A percentile compares a stretch with the other conserved stretches of the same genome.
Evolutionary conservation across 108 stramenopile species (phyloP).

Genomic region (Cyclotella kingstonii): DNA sequence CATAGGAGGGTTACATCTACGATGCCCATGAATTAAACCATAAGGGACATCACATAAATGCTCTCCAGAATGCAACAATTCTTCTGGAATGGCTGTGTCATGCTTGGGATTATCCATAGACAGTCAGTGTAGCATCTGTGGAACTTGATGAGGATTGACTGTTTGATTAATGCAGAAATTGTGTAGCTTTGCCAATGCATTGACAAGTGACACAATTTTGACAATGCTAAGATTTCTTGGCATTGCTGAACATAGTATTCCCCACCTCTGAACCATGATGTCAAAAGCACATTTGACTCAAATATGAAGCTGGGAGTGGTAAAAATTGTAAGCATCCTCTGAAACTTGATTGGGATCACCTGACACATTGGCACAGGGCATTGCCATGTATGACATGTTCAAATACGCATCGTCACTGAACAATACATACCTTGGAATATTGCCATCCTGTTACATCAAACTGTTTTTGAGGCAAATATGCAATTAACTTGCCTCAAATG

Average conservation of each 20-base stretch:
- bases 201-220: background rate
- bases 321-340: constrained; percentile 2
- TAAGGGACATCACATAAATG: too few relatives aligned
- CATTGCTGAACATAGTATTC: constrained; percentile 8
- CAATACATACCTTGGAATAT: background rate
- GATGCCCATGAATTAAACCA: too few relatives aligned
- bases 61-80: too few relatives aligned
- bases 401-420: background rate
- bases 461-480: background rate
- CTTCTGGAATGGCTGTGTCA: too few relatives aligned
- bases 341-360: background rate
- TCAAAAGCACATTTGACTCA: constrained; percentile 3
- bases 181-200: background rate
- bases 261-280: constrained; percentile 17
- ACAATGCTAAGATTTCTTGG: background rate
- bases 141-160: too few relatives aligned
- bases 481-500: constrained; percentile 9
- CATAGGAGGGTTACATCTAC: too few relatives aligned
- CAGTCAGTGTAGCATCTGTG: too few relatives aligned
- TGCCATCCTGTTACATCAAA: background rate
- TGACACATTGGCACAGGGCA: background rate
- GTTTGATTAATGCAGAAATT: constrained; percentile 28
- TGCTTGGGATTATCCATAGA: too few relatives aligned
- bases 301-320: background rate
- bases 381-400: background rate